A percentile compares a stretch with the other conserved stretches of the same genome.
phyloP scores from a whole-genome alignment of 2,329 filamentous ascomycete genomes.

The Calonectria pteridis region DNA sequence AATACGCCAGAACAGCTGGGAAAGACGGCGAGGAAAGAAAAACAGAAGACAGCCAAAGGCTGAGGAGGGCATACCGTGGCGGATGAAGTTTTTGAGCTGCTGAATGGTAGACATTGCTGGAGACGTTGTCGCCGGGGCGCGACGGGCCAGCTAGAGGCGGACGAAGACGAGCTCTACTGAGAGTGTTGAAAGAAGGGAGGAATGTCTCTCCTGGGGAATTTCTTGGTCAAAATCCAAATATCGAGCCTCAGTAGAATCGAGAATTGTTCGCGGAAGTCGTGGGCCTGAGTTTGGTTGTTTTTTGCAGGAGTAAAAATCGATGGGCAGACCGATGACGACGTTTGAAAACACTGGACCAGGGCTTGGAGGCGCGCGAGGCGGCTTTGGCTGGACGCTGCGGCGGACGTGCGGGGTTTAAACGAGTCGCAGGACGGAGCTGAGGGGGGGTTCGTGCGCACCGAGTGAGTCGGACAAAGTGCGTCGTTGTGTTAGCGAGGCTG shows the following conservation, averaged over 20 bases:
- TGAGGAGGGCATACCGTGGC: constrained; percentile 74
- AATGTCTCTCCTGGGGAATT: constrained; percentile 9
- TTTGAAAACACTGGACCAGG: constrained; percentile 16
- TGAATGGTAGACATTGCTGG: constrained; percentile 80
- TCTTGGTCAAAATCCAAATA: not conserved
- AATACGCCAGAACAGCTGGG: not conserved
- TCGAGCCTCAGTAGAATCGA: not conserved
- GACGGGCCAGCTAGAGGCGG: constrained; percentile 39
- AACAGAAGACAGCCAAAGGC: not conserved
- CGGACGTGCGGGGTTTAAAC: constrained; percentile 29
- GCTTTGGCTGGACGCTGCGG: not conserved
- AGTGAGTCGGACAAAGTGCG: constrained; percentile 21
- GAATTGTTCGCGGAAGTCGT: not conserved
- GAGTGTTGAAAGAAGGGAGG: constrained; percentile 12
- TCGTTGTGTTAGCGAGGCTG: constrained; percentile 5
- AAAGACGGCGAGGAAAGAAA: not conserved
- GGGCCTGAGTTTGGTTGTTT: not conserved
- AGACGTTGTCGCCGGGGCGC: constrained; percentile 40
- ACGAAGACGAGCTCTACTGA: constrained; percentile 20
- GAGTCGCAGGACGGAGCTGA: constrained; percentile 23
- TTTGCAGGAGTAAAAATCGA: constrained; percentile 16
- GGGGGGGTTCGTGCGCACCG: constrained; percentile 24
- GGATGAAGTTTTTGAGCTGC: constrained; percentile 98
- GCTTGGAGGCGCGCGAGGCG: constrained; percentile 10
- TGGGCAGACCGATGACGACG: constrained; percentile 17